These are phyloP conservation scores for Dictyostelium citrinum DNA, from an alignment of 78 protist genomes.

Conservation along the genomic window DNA sequence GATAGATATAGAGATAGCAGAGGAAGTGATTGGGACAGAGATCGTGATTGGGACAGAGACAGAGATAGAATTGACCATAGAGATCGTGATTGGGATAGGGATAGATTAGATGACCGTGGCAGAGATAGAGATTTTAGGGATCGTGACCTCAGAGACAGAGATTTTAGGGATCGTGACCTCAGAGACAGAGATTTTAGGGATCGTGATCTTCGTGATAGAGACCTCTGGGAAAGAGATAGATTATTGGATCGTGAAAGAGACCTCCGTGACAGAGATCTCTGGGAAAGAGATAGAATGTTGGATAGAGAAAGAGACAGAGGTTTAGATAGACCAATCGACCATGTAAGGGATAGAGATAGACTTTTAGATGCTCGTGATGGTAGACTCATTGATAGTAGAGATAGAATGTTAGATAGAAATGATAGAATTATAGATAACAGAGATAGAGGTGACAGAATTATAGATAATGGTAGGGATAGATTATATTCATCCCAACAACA, in stretches of 20 bases:
- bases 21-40: neutral
- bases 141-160: conserved; percentile 2
- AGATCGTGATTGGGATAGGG: neutral
- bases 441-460: neutral
- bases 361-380: neutral
- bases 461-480: conserved; percentile 19
- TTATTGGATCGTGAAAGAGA: neutral
- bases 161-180: neutral
- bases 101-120: neutral
- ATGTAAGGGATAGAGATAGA: conserved; percentile 7
- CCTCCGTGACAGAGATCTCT: neutral
- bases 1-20: neutral
- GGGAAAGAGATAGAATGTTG: conserved; percentile 18
- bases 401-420: conserved; percentile 1
- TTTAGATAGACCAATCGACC: neutral
- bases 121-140: conserved; percentile 27
- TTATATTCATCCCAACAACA: neutral
- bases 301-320: neutral
- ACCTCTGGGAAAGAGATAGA: neutral
- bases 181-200: conserved; percentile 27
- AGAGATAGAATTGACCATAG: neutral
- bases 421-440: neutral
- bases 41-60: neutral
- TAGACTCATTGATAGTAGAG: neutral
- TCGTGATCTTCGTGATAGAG: neutral